These are phyloP conservation scores for Neonectria magnoliae DNA, from an alignment of 2,329 filamentous ascomycete genomes.

Conservation along the genomic window DNA sequence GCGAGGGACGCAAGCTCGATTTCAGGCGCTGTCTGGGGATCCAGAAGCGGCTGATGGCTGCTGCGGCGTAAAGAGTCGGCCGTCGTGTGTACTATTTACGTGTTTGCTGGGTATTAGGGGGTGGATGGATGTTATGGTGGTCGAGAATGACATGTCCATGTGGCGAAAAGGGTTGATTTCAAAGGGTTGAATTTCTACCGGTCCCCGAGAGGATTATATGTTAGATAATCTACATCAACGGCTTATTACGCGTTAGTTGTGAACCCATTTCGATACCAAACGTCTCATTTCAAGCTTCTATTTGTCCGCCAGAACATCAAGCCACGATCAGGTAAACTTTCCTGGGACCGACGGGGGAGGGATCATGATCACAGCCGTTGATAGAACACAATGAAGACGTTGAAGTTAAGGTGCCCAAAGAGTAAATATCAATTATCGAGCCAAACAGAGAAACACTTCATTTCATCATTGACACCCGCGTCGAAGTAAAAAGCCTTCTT, in stretches of 20 bases:
- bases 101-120: no score
- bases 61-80: slow-evolving; percentile 33
- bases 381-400: background rate
- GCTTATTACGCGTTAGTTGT: background rate
- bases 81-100: background rate
- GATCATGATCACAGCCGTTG: background rate
- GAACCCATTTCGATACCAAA: background rate
- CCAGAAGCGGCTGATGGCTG: slow-evolving; percentile 53
- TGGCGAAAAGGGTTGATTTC: background rate
- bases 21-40: slow-evolving; percentile 58
- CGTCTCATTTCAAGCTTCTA: background rate
- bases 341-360: background rate
- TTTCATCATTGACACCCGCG: slow-evolving; percentile 42
- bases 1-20: slow-evolving; percentile 61
- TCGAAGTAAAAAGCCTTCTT: slow-evolving; percentile 17
- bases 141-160: background rate
- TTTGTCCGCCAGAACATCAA: background rate
- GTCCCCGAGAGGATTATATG: background rate
- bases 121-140: background rate
- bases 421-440: slow-evolving; percentile 26
- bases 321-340: background rate
- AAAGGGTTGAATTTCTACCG: background rate
- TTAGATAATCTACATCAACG: background rate
- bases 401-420: background rate
- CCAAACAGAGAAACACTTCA: slow-evolving; percentile 38